These are phyloP conservation scores for Fusarium anthophilum DNA, from an alignment of 2,329 filamentous ascomycete genomes.

Conservation along the genomic window DNA sequence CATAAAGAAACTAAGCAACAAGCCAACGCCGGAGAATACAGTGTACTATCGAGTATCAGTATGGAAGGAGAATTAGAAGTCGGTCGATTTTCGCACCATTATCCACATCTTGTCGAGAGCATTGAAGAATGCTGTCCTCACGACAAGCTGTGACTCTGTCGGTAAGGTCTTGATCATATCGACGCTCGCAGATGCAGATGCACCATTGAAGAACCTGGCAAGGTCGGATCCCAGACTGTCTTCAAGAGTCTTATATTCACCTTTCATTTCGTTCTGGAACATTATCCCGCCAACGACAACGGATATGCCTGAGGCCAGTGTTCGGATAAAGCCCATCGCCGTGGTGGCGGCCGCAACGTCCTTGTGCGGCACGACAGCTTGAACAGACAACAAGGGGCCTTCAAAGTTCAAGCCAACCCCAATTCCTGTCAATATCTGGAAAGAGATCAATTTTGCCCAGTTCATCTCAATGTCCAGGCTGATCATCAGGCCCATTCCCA, in stretches of 20 bases:
- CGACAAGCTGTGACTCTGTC: slow-evolving; percentile 29
- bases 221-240: slow-evolving; percentile 56
- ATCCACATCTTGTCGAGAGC: slow-evolving; percentile 43
- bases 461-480: slow-evolving; percentile 62
- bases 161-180: slow-evolving; percentile 53
- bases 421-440: slow-evolving; percentile 67
- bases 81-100: slow-evolving; percentile 29
- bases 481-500: slow-evolving; percentile 68
- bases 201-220: slow-evolving; percentile 61
- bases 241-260: slow-evolving; percentile 55
- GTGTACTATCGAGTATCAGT: slow-evolving; percentile 28
- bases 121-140: slow-evolving; percentile 39
- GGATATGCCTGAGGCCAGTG: slow-evolving; percentile 70
- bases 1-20: slow-evolving; percentile 36
- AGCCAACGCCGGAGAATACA: slow-evolving; percentile 16
- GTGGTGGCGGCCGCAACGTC: slow-evolving; percentile 72
- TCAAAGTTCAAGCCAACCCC: slow-evolving; percentile 72
- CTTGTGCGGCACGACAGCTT: slow-evolving; percentile 65
- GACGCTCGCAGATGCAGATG: slow-evolving; percentile 66
- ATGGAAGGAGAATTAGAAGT: too few relatives aligned
- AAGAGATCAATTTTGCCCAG: slow-evolving; percentile 60
- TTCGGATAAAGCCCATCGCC: slow-evolving; percentile 70
- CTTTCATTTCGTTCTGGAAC: slow-evolving; percentile 74
- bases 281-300: slow-evolving; percentile 75
- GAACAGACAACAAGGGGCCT: slow-evolving; percentile 69